Conservation (phyloP, 495 filamentous ascomycete species). For the Cenococcum geophilum region DNA sequence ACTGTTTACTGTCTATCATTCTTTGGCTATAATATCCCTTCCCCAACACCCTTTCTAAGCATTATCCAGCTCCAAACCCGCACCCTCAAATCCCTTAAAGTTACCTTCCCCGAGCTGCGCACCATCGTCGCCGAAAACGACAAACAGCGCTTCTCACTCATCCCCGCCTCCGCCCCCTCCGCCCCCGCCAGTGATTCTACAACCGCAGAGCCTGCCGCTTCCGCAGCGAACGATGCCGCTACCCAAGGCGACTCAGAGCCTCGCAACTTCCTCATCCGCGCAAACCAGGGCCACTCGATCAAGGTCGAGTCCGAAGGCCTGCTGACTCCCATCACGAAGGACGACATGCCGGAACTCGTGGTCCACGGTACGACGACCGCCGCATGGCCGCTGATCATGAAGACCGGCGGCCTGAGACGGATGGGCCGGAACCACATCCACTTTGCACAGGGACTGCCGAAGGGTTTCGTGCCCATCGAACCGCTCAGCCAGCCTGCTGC, state of each 20-base stretch:
- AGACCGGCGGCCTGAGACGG: conserved; percentile 63
- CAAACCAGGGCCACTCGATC: conserved; percentile 85
- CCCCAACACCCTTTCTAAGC: not conserved
- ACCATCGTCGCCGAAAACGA: conserved; percentile 67
- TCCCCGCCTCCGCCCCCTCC: conserved; percentile 42
- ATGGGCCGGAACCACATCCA: conserved; percentile 88
- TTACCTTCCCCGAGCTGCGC: conserved; percentile 67
- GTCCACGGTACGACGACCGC: conserved; percentile 84
- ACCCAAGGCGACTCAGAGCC: conserved; percentile 42
- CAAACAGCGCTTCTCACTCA: conserved; percentile 82
- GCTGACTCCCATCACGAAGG: conserved; percentile 56
- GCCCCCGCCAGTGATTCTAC: not conserved
- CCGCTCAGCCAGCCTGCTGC: conserved; percentile 10
- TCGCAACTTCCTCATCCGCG: conserved; percentile 77
- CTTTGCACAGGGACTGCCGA: conserved; percentile 64
- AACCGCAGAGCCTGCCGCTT: conserved; percentile 8
- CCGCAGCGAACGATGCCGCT: not conserved
- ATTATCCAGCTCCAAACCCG: conserved; percentile 58
- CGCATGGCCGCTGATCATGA: conserved; percentile 66
- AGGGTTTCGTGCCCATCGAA: conserved; percentile 32
- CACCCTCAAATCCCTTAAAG: conserved; percentile 59
- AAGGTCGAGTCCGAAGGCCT: conserved; percentile 61
- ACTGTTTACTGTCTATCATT: no score
- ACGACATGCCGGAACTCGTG: conserved; percentile 56
- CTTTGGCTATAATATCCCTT: not conserved